Base-by-base conservation (phyloP, 2,329 filamentous ascomycete genomes). In the Xylaria sp. region DNA sequence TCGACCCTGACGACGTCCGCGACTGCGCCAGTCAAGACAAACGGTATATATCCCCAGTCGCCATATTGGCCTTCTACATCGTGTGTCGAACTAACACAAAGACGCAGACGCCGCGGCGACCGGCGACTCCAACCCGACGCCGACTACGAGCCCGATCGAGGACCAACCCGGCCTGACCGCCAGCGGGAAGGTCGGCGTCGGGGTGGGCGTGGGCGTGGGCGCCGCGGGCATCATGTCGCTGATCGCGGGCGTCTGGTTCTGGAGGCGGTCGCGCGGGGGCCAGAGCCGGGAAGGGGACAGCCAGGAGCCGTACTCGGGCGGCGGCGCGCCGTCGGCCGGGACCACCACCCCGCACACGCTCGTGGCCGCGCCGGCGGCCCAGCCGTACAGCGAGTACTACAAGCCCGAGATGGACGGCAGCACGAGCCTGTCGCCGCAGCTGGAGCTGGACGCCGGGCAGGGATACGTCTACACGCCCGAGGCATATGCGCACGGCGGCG, bases 171-270 rank as follows among this genome's bases (percentile, higher is more conserved):
- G 57, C 7, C 21, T 63, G 9, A 51, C 61, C 9, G 43, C 57
- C 4, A 48, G 60, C 44, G 44, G 42, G 3, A 63, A 56, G 34
- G 53, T 60, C 13, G 61, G 61, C 2, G 43, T 65, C 4, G 63
- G 59, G 7, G 61, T 63, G 17, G 61, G 63, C 9, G 54, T 63
- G 2, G 56, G 59, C 1, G 47, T 63, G 7, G 61, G 61, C 4
- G 56, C 45, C 3, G 3, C 63, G 16, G 61, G 61, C 8, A 19
- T 65, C 1, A 54, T 40, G 11, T 56, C 61, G 1, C 52, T 65
- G 3, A 43, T 44, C 9, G 54, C 54, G 9, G 63, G 59, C 8
- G 44, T 65, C 26, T n/a, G 57, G 16, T 56, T 65, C 18, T 65
- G 54, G 56, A 46, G 57, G 18, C 60, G 54, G 26, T 59, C 61